phyloP scores from a whole-genome alignment of 371 early-diverging fungal species.

The Circinella minor region DNA sequence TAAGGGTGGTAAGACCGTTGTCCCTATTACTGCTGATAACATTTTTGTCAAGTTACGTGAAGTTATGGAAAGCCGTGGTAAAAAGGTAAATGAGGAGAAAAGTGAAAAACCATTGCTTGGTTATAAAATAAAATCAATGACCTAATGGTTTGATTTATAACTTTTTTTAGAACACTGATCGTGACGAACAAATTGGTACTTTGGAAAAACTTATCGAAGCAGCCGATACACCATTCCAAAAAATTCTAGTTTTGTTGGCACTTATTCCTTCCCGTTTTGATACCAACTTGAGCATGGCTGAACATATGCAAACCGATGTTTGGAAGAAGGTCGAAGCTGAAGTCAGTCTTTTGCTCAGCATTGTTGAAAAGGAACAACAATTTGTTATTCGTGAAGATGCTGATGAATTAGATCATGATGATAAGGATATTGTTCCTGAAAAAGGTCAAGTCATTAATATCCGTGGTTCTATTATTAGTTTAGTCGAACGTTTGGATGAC shows the following conservation, averaged over 20 bases:
- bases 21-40: constrained; percentile 64
- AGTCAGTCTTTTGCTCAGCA: constrained; percentile 72
- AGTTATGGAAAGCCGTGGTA: constrained; percentile 88
- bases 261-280: constrained; percentile 95
- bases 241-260: constrained; percentile 83
- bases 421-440: constrained; percentile 65
- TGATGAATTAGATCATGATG: constrained; percentile 70
- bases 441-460: constrained; percentile 60
- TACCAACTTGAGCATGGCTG: constrained; percentile 64
- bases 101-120: too few species aligned
- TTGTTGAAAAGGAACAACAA: constrained; percentile 73
- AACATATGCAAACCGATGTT: constrained; percentile 73
- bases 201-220: constrained; percentile 71
- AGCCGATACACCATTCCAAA: constrained; percentile 80
- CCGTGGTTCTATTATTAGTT: constrained; percentile 88
- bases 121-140: background rate
- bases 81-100: constrained; percentile 67
- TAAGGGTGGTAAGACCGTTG: constrained; percentile 73
- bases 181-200: constrained; percentile 72
- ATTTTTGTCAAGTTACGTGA: constrained; percentile 84
- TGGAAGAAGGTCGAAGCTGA: constrained; percentile 84
- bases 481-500: constrained; percentile 94
- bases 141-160: background rate
- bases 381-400: constrained; percentile 69
- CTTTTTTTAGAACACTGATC: constrained; percentile 80